Conservation (phyloP, 805 yeast genomes). For the Middelhovenomyces tepae region DNA sequence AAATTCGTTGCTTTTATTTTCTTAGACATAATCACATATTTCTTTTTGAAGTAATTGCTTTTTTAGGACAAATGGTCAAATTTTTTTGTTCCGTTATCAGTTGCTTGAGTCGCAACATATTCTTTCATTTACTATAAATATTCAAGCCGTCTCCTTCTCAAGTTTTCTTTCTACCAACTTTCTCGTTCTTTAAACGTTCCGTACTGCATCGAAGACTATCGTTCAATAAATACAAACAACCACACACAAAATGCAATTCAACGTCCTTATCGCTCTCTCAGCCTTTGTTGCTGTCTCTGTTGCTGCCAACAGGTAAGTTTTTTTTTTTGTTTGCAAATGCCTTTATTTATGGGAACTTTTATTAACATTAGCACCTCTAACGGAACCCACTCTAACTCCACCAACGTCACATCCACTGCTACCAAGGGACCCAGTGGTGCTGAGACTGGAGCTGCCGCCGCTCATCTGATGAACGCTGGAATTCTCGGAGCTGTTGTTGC, state of each 20-base stretch:
- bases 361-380: slow-evolving; percentile 13
- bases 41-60: no score
- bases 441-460: slow-evolving; percentile 21
- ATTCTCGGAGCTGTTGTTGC: slow-evolving; percentile 33
- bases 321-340: neutral
- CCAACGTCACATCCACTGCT: slow-evolving; percentile 20
- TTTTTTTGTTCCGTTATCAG: no score
- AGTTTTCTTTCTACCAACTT: no score
- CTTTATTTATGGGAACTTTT: neutral
- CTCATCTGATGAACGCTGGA: slow-evolving; percentile 29
- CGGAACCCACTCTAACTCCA: slow-evolving; percentile 13
- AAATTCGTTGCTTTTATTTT: no score
- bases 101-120: no score
- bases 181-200: no score
- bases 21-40: no score
- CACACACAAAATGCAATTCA: slow-evolving; percentile 28
- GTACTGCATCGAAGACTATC: no score
- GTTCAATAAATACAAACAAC: no score
- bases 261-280: slow-evolving; percentile 19
- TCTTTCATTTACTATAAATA: no score
- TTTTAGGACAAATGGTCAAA: no score
- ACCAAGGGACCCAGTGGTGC: slow-evolving; percentile 20
- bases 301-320: slow-evolving; percentile 15
- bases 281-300: slow-evolving; percentile 23
- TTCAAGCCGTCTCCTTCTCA: no score